Evolutionary conservation across 805 yeast species (phyloP), one percentile per base, ranked within the genome.

Genomic region (Yamadazyma kitorensis): DNA sequence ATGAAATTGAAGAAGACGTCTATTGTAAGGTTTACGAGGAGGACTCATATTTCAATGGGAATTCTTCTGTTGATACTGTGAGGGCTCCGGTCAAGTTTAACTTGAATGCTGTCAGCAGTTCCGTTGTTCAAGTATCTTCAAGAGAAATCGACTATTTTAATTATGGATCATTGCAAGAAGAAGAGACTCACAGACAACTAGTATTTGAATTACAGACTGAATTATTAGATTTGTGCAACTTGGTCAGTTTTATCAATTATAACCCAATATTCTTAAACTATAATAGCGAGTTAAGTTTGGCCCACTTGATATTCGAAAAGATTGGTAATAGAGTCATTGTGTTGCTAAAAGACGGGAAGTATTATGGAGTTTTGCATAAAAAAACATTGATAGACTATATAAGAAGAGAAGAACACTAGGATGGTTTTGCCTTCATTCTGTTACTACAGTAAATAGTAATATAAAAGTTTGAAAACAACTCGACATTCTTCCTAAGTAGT

Each of bases 301-400:
- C 75, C 3, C 72, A 74, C 36, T 55, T 67, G 48, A 56, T 76
- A 15, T 76, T 76, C 49, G 68, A 73, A 27, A 68, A 71, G 43
- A 54, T 76, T 21, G 82, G 82, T 1, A 68, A 64, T 23, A 50
- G 80, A 27, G 72, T 74, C 2, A 65, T 74, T 35, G 69, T 74
- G 1, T 50, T 69, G 17, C 43, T 62, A 10, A 62, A 62, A 31
- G 60, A 68, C 19, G 80, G 79, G 9, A 51, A 57, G 34, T 75
- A 64, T 47, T 62, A 63, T 36, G 80, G 80, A 1, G 61, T 75
- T 4, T 51, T 76, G 38, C 79, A 77, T 45, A 73, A 72, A 51
- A 76, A 76, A 51, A 61, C 64, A 27, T 66, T 73, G 41, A 70
- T 76, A 35, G 78, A 73, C 36, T 71, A 48, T 42, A 50, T 59